phyloP scores from a whole-genome alignment of 805 yeast genomes.

The Candida morakotiae region DNA sequence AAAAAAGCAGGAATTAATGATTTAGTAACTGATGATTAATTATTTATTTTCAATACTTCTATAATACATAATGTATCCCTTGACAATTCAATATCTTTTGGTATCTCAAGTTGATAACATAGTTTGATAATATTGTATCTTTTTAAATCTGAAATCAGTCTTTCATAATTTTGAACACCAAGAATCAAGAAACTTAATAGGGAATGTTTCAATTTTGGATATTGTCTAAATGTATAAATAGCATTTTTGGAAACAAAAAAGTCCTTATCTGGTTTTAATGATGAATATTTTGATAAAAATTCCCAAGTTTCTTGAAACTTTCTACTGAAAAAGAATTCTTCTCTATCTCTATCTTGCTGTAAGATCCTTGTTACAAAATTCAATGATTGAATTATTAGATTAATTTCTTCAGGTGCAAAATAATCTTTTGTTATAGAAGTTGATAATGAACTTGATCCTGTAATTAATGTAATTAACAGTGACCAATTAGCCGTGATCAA shows the following conservation, averaged over 20 bases:
- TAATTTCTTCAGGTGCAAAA: constrained; percentile 10
- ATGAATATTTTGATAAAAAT: constrained; percentile 7
- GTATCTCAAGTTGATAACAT: constrained; percentile 25
- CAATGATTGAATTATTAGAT: constrained; percentile 23
- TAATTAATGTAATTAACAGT: constrained; percentile 14
- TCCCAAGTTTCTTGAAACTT: constrained; percentile 48
- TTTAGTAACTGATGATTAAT: constrained; percentile 18
- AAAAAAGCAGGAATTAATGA: constrained; percentile 34
- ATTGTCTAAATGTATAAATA: constrained; percentile 2
- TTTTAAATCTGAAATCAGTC: constrained; percentile 34
- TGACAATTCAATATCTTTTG: constrained; percentile 14
- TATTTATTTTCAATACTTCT: constrained; percentile 21
- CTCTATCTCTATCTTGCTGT: constrained; percentile 27
- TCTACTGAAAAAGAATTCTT: constrained; percentile 44
- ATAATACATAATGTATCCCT: constrained; percentile 23
- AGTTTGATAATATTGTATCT: constrained; percentile 33
- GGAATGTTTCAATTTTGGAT: constrained; percentile 6
- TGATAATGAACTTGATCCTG: constrained; percentile 12
- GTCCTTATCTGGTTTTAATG: neutral
- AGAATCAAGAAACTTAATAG: constrained; percentile 25
- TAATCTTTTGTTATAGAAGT: constrained; percentile 5
- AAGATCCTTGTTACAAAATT: constrained; percentile 25
- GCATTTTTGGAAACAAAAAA: constrained; percentile 3
- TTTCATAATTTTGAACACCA: constrained; percentile 37
- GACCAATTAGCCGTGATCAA: constrained; percentile 33